These are phyloP conservation scores for Apiospora arundinis DNA, from an alignment of 2,329 filamentous ascomycete genomes.

Conservation along the genomic window DNA sequence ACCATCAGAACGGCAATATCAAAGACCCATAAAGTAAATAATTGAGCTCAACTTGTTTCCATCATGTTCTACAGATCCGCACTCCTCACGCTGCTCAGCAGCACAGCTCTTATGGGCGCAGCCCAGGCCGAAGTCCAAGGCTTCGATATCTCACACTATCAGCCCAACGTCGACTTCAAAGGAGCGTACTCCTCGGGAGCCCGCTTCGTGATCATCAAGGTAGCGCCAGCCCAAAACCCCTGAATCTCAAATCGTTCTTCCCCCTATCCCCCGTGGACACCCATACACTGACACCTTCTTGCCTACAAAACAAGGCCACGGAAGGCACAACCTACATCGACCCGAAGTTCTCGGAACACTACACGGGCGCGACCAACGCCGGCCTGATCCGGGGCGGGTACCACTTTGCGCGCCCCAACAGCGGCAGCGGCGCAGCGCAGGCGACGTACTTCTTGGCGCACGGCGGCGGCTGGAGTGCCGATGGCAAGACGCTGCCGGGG, in stretches of 20 bases:
- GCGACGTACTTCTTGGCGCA: constrained; percentile 58
- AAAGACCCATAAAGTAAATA: background rate
- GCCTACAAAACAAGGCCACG: constrained; percentile 48
- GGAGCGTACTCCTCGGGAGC: constrained; percentile 46
- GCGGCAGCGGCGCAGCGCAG: constrained; percentile 52
- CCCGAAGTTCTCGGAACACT: constrained; percentile 54
- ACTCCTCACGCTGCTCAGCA: constrained; percentile 8
- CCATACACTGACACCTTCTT: constrained; percentile 5
- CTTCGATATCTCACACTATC: constrained; percentile 51
- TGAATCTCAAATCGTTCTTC: background rate
- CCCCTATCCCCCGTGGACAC: background rate
- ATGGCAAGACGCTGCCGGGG: constrained; percentile 61
- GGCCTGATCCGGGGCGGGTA: constrained; percentile 62
- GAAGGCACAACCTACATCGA: constrained; percentile 56
- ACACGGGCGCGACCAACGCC: constrained; percentile 55
- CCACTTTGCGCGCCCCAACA: constrained; percentile 57
- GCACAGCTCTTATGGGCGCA: constrained; percentile 23
- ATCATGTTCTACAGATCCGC: constrained; percentile 17
- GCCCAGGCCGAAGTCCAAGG: constrained; percentile 43
- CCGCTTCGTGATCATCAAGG: constrained; percentile 54
- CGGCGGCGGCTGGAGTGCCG: constrained; percentile 60
- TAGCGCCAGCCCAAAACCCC: constrained; percentile 21
- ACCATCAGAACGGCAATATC: background rate
- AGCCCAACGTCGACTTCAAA: constrained; percentile 45
- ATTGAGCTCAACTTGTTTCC: background rate